Evolutionary conservation across 805 yeast species (phyloP), one percentile per base, ranked within the genome.

Genomic region (Starmerella roubikii): DNA sequence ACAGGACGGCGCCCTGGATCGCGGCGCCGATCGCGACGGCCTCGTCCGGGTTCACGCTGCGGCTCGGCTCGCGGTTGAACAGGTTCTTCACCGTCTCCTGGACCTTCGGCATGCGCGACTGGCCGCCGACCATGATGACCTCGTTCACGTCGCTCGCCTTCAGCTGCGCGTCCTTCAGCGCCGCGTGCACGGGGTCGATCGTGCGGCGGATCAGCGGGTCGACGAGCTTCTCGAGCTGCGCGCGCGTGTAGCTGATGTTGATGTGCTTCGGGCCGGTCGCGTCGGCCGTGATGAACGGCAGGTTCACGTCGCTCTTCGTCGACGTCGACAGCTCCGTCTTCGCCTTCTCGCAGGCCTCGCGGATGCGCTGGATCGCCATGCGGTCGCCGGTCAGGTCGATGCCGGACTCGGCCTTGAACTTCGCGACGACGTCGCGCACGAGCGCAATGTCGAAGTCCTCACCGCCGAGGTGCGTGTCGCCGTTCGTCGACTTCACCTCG

Each of bases 11-110:
- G 65, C 95, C 96, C 69, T 85, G 96, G 54, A 85, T 86, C 42
- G 95, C 95, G 49, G 96, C 96, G 67, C 96, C 96, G 65, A 85
- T 76, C 52, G 93, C 91, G 45, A 81, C 93, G 34, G 93, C 93
- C 69, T 81, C 93, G 58, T 81, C 93, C 35, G 96, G 96, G 75
- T 85, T 85, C 54, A 85, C 94, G 39, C 88, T 76, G 68, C 80
- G 84, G 57, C 82, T 79, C 52, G 94, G 93, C 53, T 76, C 81
- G 63, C 71, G 78, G 57, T 77, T 78, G 65, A 85, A 85, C 55
- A 81, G 70, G 38, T 70, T 58, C 66, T 74, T 76, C 54, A 82
- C 93, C 47, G 80, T 74, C 55, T 72, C 78, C 44, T 76, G 62
- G 51, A 81, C 86, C 73, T 79, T 80, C 54, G 93, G 93, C 93